Evolutionary conservation across 2,329 filamentous ascomycete genomes (phyloP).

Genomic region (Fusarium sp.): DNA sequence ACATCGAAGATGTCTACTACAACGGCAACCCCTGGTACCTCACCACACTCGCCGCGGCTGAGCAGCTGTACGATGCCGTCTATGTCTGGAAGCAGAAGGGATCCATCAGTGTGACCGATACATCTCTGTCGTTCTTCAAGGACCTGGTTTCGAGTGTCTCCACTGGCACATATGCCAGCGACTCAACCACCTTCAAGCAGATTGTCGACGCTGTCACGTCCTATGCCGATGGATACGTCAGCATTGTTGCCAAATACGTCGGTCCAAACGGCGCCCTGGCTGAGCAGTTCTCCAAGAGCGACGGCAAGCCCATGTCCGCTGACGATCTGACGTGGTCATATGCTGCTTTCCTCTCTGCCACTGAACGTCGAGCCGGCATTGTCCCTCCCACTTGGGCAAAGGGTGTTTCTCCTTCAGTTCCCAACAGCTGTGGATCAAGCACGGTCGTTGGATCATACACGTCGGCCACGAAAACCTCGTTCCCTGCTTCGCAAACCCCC

Average conservation of each 20-base stretch:
- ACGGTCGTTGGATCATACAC: slow-evolving; percentile 61
- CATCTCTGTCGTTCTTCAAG: slow-evolving; percentile 75
- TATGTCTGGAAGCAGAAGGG: slow-evolving; percentile 72
- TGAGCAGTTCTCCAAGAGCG: slow-evolving; percentile 69
- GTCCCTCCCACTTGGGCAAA: slow-evolving; percentile 66
- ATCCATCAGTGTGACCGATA: slow-evolving; percentile 68
- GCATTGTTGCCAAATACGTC: slow-evolving; percentile 68
- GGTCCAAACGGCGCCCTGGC: slow-evolving; percentile 67
- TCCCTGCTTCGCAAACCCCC: slow-evolving; percentile 59
- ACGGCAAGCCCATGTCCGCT: slow-evolving; percentile 66
- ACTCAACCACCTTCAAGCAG: slow-evolving; percentile 57
- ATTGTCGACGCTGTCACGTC: slow-evolving; percentile 64
- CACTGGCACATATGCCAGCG: slow-evolving; percentile 67
- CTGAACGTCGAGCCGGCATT: slow-evolving; percentile 61
- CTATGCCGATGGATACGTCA: slow-evolving; percentile 68
- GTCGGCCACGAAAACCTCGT: slow-evolving; percentile 55
- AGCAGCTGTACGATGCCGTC: slow-evolving; percentile 79
- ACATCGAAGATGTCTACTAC: slow-evolving; percentile 76
- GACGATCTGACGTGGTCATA: slow-evolving; percentile 77
- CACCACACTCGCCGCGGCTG: slow-evolving; percentile 76
- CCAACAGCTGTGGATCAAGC: slow-evolving; percentile 57
- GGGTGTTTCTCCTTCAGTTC: slow-evolving; percentile 53
- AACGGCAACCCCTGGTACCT: slow-evolving; percentile 85
- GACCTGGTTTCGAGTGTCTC: slow-evolving; percentile 64
- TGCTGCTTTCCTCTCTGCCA: slow-evolving; percentile 71